Conservation (phyloP, 2,329 filamentous ascomycete species). For the Ramularia endophylla region DNA sequence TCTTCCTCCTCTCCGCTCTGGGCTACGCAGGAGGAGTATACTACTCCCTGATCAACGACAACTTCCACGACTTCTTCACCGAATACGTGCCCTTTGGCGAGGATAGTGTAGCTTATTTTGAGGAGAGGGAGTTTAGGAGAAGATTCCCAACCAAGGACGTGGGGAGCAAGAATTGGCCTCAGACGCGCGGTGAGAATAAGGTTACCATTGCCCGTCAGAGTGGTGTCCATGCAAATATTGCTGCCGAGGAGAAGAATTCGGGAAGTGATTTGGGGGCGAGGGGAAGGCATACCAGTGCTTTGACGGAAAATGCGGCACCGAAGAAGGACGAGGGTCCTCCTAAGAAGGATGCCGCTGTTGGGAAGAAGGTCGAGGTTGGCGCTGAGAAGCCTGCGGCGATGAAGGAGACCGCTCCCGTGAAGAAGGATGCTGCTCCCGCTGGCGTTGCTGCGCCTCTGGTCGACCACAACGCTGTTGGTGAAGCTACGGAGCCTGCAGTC, state of each 20-base stretch:
- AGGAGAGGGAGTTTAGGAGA: slow-evolving; percentile 88
- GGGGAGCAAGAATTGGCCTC: slow-evolving; percentile 38
- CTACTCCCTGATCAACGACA: slow-evolving; percentile 90
- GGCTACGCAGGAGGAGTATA: slow-evolving; percentile 85
- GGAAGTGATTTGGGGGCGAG: slow-evolving; percentile 33
- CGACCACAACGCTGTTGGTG: slow-evolving; percentile 67
- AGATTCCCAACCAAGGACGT: slow-evolving; percentile 60
- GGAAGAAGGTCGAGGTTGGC: slow-evolving; percentile 17
- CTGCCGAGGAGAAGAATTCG: slow-evolving; percentile 52
- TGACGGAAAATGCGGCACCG: slow-evolving; percentile 37
- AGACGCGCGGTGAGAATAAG: slow-evolving; percentile 55
- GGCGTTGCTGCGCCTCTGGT: slow-evolving; percentile 55
- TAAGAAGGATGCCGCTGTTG: slow-evolving; percentile 9
- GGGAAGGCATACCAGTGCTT: slow-evolving; percentile 58
- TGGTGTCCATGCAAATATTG: slow-evolving; percentile 74
- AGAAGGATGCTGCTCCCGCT: slow-evolving; percentile 34
- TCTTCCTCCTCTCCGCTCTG: slow-evolving; percentile 69
- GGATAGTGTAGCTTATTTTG: slow-evolving; percentile 88
- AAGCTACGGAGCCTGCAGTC: slow-evolving; percentile 78
- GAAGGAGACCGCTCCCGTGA: slow-evolving; percentile 47
- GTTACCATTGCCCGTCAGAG: slow-evolving; percentile 81
- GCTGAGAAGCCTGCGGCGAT: slow-evolving; percentile 15
- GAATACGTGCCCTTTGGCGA: slow-evolving; percentile 94
- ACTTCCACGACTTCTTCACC: slow-evolving; percentile 99
- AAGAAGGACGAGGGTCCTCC: slow-evolving; percentile 13